A percentile compares a stretch with the other conserved stretches of the same genome.
Evolutionary conservation across 371 early-diverging fungal genomes (phyloP).

Genomic region (Syncephalis plumigaleata): DNA sequence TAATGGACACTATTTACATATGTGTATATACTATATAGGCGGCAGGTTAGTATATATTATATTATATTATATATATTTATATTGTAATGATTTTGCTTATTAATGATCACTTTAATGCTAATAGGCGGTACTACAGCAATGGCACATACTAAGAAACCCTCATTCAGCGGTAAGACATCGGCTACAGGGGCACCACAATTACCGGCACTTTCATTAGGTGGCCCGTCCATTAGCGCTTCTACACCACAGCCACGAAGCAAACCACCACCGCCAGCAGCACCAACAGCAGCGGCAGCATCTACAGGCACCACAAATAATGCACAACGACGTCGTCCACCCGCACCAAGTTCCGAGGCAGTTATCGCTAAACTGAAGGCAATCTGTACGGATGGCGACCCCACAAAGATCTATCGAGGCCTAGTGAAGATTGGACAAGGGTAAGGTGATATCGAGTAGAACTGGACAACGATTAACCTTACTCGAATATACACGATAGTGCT

Average conservation of each 20-base stretch:
- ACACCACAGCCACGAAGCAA: conserved; percentile 1
- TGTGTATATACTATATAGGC: no score
- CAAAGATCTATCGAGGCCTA: conserved; percentile 49
- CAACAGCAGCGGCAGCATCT: conserved; percentile 13
- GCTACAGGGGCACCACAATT: neutral
- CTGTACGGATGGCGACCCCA: conserved; percentile 82
- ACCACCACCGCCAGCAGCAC: conserved; percentile 9
- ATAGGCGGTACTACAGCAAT: no score
- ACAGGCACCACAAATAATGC: conserved; percentile 6
- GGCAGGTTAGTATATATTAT: no score
- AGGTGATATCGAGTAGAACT: neutral
- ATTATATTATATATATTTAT: no score
- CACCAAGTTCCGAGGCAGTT: conserved; percentile 35
- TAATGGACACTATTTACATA: no score
- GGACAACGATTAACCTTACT: conserved; percentile 1
- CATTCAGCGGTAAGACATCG: conserved; percentile 7
- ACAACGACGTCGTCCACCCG: conserved; percentile 8
- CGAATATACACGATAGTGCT: conserved; percentile 31
- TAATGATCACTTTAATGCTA: no score
- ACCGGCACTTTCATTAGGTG: neutral
- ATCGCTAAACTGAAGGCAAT: conserved; percentile 68
- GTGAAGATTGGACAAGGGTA: conserved; percentile 91
- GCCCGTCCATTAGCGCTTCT: neutral
- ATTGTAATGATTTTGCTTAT: no score
- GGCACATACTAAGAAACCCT: conserved; percentile 8